Conservation (phyloP, 2,329 filamentous ascomycete genomes). For the Hirsutella minnesotensis region DNA sequence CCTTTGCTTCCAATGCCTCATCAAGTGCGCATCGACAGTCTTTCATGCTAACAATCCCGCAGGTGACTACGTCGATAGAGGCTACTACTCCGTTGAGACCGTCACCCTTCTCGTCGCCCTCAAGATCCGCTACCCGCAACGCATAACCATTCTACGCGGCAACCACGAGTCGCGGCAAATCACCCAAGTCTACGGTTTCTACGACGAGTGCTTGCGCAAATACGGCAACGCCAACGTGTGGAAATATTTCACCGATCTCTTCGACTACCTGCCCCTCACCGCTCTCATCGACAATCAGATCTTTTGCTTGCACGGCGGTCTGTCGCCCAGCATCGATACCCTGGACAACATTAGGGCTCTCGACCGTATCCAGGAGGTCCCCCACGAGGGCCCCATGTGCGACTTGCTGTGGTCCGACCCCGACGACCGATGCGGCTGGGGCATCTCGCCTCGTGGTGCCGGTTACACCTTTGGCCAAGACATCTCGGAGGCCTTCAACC, state of each 20-base stretch:
- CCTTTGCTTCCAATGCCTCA: not conserved
- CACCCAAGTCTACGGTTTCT: conserved; percentile 98
- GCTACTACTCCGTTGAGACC: conserved; percentile 98
- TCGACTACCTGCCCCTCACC: conserved; percentile 94
- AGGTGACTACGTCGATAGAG: conserved; percentile 98
- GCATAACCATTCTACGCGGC: conserved; percentile 95
- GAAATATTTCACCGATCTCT: conserved; percentile 98
- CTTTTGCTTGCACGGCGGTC: conserved; percentile 93
- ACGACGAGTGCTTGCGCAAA: conserved; percentile 97
- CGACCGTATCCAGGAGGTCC: conserved; percentile 95
- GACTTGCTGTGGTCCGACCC: conserved; percentile 97
- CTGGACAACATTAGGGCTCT: conserved; percentile 91
- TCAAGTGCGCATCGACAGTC: not conserved
- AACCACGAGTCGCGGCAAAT: conserved; percentile 99
- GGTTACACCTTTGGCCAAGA: conserved; percentile 95
- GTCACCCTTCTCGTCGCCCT: conserved; percentile 91
- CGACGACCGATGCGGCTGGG: conserved; percentile 92
- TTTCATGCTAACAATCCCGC: conserved; percentile 1
- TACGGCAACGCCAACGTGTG: conserved; percentile 98
- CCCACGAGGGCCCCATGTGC: conserved; percentile 96
- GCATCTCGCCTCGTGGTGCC: conserved; percentile 86
- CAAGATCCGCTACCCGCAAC: conserved; percentile 95
- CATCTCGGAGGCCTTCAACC: conserved; percentile 97
- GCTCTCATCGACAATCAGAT: conserved; percentile 99
- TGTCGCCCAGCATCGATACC: conserved; percentile 92